Evolutionary conservation across 1,139 yeast genomes (phyloP).

Genomic region (Hansenula sp.): DNA sequence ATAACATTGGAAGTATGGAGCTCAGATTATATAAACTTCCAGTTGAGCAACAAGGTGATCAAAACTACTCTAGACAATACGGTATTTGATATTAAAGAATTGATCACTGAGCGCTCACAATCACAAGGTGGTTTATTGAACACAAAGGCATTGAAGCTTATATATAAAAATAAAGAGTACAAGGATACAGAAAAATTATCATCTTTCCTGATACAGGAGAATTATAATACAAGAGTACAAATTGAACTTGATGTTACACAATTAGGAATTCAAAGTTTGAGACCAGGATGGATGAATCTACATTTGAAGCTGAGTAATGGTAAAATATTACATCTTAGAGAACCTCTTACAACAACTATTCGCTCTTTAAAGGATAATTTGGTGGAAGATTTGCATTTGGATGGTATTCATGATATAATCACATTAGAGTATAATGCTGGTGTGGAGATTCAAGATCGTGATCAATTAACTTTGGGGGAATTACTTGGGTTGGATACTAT

Average conservation of each 20-base stretch:
- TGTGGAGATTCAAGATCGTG: conserved; percentile 4
- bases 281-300: conserved; percentile 13
- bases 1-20: conserved; percentile 16
- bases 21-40: conserved; percentile 12
- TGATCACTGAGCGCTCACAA: conserved; percentile 16
- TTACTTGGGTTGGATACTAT: conserved; percentile 18
- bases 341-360: conserved; percentile 10
- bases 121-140: conserved; percentile 11
- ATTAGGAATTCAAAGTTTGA: conserved; percentile 4
- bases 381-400: conserved; percentile 10
- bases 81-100: conserved; percentile 21
- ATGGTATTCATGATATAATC: conserved; percentile 10
- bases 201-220: neutral
- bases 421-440: conserved; percentile 17
- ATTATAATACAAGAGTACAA: conserved; percentile 7
- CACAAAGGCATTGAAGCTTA: conserved; percentile 14
- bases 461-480: conserved; percentile 9
- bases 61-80: conserved; percentile 21
- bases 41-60: conserved; percentile 12
- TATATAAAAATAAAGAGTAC: conserved; percentile 3
- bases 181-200: neutral
- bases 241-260: conserved; percentile 13
- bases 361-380: conserved; percentile 11
- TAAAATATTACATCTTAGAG: conserved; percentile 9
- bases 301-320: conserved; percentile 17